Evolutionary conservation across 2,329 filamentous ascomycete genomes (phyloP), one percentile per base, ranked within the genome.

Genomic region (Sporothrix variecibatus): DNA sequence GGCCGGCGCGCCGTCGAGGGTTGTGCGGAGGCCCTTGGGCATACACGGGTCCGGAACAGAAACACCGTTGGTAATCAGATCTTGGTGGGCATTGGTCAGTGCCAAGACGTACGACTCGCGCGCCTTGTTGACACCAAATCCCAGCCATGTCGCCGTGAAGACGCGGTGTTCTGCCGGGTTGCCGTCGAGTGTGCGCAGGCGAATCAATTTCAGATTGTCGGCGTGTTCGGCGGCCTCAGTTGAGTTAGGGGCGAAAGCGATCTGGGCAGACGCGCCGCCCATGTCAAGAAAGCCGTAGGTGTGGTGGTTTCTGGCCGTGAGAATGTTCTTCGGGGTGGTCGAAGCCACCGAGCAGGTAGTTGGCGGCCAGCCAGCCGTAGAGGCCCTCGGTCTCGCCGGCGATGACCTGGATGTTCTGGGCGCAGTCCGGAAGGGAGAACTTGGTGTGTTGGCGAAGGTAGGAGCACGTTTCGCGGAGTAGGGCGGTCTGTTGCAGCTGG

Each of bases 221-320:
- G 94, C 92, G 81, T 99, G 97, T 80, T 94, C 96, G 79, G 91
- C 89, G 1, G 94, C 91, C 81, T 99, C 96, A 0, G 96, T 98
- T 3, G 88, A 84, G 82, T 99, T 99, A 0, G 96, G 96, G 1
- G 95, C 95, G 82, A 99, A 99, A 0, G 97, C 96, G 79, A 99
- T 98, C 83, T 99, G 96, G 20, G 96, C 95, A 0, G 95, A 98
- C 34, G 96, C 96, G 71, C 96, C 96, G 69, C 96, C 96, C 97
- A 99, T 99, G 81, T 99, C 96, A 75, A 99, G 85, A 80, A 99
- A 99, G 0, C 96, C 96, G 82, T 98, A 99, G 0, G 96, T 99
- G 80, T 95, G 93, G 81, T 98, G 96, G 34, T 89, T 89, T 90
- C 77, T 97, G 94, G 71, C 94, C 94, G 81, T 97, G 94, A 72